Conservation (phyloP, 2,329 filamentous ascomycete genomes). For the Chrysoporthe deuterocubensis region DNA sequence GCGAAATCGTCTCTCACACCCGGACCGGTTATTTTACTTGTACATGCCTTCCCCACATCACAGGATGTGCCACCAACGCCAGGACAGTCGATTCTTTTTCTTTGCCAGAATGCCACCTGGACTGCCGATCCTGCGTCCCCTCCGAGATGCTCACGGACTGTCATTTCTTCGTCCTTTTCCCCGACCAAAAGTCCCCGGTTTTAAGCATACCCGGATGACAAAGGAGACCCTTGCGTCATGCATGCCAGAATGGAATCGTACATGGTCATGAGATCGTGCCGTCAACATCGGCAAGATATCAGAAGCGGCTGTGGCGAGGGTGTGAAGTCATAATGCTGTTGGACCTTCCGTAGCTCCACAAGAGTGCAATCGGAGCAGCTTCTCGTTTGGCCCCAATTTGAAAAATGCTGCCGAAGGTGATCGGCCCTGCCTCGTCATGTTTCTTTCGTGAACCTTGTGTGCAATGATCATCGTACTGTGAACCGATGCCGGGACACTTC, state of each 20-base stretch:
- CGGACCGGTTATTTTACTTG: not conserved
- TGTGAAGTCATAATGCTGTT: not conserved
- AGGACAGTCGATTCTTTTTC: not conserved
- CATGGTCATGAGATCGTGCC: constrained; percentile 3
- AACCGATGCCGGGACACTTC: constrained; percentile 35
- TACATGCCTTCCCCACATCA: not conserved
- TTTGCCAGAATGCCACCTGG: not conserved
- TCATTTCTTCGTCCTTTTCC: not conserved
- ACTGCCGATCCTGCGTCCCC: not conserved
- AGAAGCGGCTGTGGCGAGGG: not conserved
- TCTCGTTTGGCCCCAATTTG: not conserved
- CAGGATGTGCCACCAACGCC: constrained; percentile 3
- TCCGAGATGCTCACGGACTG: not conserved
- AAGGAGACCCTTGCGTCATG: not conserved
- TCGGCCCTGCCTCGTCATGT: not conserved
- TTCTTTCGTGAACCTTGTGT: not conserved
- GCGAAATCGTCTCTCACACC: not conserved
- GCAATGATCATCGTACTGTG: not conserved
- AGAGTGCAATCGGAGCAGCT: not conserved
- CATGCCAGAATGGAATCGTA: not conserved
- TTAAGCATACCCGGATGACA: not conserved
- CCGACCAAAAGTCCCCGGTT: not conserved
- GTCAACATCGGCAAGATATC: not conserved
- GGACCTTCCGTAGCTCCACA: not conserved
- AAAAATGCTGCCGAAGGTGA: not conserved